phyloP scores from a whole-genome alignment of 805 yeast genomes.

The Candida boleticola region DNA sequence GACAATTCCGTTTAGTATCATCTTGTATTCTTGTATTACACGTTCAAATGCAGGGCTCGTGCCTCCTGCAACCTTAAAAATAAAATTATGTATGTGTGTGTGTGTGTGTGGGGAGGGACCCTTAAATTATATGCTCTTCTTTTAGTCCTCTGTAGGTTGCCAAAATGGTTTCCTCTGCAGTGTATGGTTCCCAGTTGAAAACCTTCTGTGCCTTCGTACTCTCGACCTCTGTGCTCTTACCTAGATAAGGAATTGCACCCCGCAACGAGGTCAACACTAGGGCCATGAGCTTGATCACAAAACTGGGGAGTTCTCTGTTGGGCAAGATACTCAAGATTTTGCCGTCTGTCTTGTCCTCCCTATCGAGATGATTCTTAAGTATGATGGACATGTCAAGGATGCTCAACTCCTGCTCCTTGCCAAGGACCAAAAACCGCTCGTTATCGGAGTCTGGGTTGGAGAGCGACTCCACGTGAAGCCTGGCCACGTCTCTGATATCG shows the following conservation, averaged over 20 bases:
- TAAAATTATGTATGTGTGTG: no score
- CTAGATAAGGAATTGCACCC: background rate
- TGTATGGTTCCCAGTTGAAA: conserved; percentile 2
- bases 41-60: no score
- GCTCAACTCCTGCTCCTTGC: background rate
- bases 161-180: background rate
- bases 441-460: conserved; percentile 33
- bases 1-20: no score
- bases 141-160: background rate
- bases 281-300: background rate
- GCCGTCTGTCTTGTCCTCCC: background rate
- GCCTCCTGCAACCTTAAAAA: no score
- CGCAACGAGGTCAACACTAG: background rate
- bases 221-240: background rate
- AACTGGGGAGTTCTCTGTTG: background rate
- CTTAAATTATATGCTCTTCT: no score
- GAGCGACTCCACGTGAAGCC: conserved; percentile 25
- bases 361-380: background rate
- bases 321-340: background rate
- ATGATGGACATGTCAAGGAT: background rate
- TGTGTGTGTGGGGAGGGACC: no score
- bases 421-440: conserved; percentile 26
- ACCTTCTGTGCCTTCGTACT: conserved; percentile 1
- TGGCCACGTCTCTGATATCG: conserved; percentile 41
- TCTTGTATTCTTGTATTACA: no score